phyloP scores from a whole-genome alignment of 2,329 filamentous ascomycete genomes.

The Venturia pyrina region DNA sequence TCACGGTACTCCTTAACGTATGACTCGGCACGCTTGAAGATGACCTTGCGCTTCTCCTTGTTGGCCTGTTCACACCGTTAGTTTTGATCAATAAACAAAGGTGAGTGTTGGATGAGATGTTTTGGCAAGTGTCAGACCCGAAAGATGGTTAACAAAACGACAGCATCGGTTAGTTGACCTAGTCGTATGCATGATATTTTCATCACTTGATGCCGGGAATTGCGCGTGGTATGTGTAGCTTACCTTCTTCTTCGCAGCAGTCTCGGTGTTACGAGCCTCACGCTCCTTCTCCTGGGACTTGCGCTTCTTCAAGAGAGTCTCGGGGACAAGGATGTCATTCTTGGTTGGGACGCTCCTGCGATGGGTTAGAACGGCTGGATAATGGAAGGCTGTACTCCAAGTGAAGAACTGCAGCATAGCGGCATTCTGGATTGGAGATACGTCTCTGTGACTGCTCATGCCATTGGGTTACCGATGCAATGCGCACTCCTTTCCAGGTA shows the following conservation, averaged over 20 bases:
- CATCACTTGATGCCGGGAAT: constrained; percentile 53
- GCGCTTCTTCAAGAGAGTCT: constrained; percentile 99
- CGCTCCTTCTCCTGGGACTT: constrained; percentile 99
- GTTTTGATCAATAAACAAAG: constrained; percentile 24
- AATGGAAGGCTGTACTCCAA: constrained; percentile 62
- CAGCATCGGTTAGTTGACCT: constrained; percentile 90
- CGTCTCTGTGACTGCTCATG: constrained; percentile 6
- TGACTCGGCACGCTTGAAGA: constrained; percentile 99
- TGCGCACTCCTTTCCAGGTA: neutral
- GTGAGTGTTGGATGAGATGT: constrained; percentile 20
- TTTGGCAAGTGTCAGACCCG: constrained; percentile 67
- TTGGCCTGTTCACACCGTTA: constrained; percentile 53
- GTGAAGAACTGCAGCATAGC: constrained; percentile 89
- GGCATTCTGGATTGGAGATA: constrained; percentile 73
- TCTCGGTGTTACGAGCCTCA: constrained; percentile 70
- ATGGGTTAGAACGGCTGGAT: constrained; percentile 68
- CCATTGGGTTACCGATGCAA: neutral
- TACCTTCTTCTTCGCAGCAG: constrained; percentile 86
- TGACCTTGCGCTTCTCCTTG: constrained; percentile 96
- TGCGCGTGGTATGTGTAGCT: constrained; percentile 31
- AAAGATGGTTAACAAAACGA: constrained; percentile 99
- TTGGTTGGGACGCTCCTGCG: constrained; percentile 81
- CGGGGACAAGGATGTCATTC: constrained; percentile 93
- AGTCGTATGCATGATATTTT: constrained; percentile 81
- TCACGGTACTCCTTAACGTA: constrained; percentile 99